Percentiles rank a stretch among this genome's conserved stretches.
Evolutionary conservation across 495 filamentous ascomycete genomes (phyloP).

Genomic region (Cercophora scortea): DNA sequence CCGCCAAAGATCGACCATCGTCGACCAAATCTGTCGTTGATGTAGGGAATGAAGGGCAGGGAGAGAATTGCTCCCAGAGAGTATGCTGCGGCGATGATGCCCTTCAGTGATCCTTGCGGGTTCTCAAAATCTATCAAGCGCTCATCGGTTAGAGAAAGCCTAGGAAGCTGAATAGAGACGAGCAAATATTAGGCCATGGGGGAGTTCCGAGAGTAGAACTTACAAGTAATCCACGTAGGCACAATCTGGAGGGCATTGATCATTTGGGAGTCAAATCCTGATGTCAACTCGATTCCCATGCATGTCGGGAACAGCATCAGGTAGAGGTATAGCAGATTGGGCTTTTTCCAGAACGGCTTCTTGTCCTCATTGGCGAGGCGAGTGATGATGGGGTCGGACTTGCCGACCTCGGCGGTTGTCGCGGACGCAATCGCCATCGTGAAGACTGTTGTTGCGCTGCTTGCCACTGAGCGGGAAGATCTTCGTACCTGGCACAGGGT

Average conservation of each 20-base stretch:
- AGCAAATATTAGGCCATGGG: not conserved
- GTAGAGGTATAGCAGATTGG: slow-evolving; percentile 52
- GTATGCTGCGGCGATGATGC: slow-evolving; percentile 40
- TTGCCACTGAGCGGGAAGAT: not conserved
- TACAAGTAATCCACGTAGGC: slow-evolving; percentile 44
- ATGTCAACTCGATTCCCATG: slow-evolving; percentile 67
- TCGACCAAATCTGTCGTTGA: slow-evolving; percentile 53
- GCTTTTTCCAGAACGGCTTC: slow-evolving; percentile 51
- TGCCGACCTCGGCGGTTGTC: slow-evolving; percentile 12
- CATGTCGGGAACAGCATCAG: slow-evolving; percentile 53
- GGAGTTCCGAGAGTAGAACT: slow-evolving; percentile 6
- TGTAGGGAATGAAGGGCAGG: slow-evolving; percentile 47
- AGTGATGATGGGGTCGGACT: slow-evolving; percentile 37
- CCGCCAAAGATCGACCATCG: slow-evolving; percentile 52
- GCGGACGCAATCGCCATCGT: not conserved
- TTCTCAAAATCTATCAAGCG: slow-evolving; percentile 24
- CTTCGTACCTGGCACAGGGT: no score
- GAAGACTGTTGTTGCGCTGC: not conserved
- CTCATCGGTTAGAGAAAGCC: not conserved
- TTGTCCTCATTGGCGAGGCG: slow-evolving; percentile 44
- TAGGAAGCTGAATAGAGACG: not conserved
- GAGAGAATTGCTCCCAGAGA: slow-evolving; percentile 50
- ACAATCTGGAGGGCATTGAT: slow-evolving; percentile 63
- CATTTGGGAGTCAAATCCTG: slow-evolving; percentile 64
- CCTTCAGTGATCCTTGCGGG: slow-evolving; percentile 32